Evolutionary conservation across 2,329 filamentous ascomycete species (phyloP), one percentile per base, ranked within the genome.

Genomic region (Apiospora malaysiana): DNA sequence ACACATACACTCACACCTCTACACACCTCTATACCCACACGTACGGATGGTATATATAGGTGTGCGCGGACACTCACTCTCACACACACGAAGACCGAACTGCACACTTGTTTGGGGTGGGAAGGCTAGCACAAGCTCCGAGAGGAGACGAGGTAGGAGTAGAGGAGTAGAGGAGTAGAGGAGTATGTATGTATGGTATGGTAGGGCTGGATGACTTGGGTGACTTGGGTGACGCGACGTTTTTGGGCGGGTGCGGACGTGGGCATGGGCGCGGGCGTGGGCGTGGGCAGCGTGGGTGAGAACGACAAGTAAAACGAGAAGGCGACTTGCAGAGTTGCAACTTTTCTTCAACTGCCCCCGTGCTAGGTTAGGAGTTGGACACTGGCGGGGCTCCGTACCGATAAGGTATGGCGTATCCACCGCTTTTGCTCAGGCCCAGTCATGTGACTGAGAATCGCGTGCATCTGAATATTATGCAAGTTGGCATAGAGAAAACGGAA

Each of bases 11-110:
- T 37, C 21, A 63, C 32, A 40, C 56, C 25, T 59, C 51, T 59
- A 59, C 66, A 71, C 51, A 70, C 69, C 67, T 68, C 65, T 69
- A 68, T 47, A 68, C 63, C 59, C 43, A 63, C 68, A 72, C 68
- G 21, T 8, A 56, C 49, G 46, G 23, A 49, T 9, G 23, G 51
- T 59, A 59, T 59, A 32, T 37, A 37, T 27, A 32, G 25, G 49
- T 27, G 49, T 23, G 49, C 23, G 49, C 49, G 49, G 27, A 51
- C 32, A 32, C 32, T 4, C 32, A 32, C 32, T 4, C 32, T 4
- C 32, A 32, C 32, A 32, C 32, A 32, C 32, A 32, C 32, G 32
- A 6, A 32, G 32, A 32, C 32, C 32, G 32, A 32, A 32, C 27
- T 37, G 51, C 18, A 37, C 51, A 37, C 27, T 27, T 59, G 27